Evolutionary conservation across 305 asterid genomes (phyloP).

Genomic region (Coffea humblotiana): DNA sequence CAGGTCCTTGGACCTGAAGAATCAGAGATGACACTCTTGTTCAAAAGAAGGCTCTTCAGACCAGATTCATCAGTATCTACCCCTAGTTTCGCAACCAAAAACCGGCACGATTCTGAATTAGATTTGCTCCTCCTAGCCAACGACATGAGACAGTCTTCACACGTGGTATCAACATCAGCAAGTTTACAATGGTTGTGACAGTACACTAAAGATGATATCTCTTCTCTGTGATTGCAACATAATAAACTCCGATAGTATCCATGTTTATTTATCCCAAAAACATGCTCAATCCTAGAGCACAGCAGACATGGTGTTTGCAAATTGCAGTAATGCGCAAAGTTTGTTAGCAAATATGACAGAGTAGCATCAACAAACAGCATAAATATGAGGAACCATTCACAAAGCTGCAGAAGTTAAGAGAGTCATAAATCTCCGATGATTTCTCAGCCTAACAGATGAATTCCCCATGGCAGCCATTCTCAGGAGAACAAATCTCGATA

Average conservation of each 20-base stretch:
- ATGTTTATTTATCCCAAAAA: slow-evolving; percentile 42
- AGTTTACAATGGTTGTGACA: slow-evolving; percentile 57
- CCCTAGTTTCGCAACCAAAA: slow-evolving; percentile 53
- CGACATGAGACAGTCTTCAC: slow-evolving; percentile 71
- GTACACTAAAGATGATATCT: slow-evolving; percentile 59
- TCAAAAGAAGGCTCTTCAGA: slow-evolving; percentile 35
- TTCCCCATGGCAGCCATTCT: slow-evolving; percentile 50
- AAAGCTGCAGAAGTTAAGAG: slow-evolving; percentile 73
- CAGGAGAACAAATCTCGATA: slow-evolving; percentile 20
- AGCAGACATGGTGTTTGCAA: slow-evolving; percentile 64
- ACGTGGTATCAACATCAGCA: slow-evolving; percentile 60
- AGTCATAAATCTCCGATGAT: slow-evolving; percentile 42
- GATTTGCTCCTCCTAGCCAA: slow-evolving; percentile 37
- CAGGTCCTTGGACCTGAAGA: slow-evolving; percentile 52
- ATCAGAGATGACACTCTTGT: slow-evolving; percentile 37
- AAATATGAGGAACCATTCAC: slow-evolving; percentile 84
- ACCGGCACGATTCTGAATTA: slow-evolving; percentile 39
- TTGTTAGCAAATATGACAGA: slow-evolving; percentile 49
- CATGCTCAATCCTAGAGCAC: slow-evolving; percentile 61
- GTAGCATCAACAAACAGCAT: slow-evolving; percentile 62
- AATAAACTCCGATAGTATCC: slow-evolving; percentile 44
- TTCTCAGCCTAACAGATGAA: slow-evolving; percentile 41
- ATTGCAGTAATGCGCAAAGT: slow-evolving; percentile 60
- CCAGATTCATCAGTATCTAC: slow-evolving; percentile 44
- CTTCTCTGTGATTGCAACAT: slow-evolving; percentile 63